Conservation (phyloP, 257 asterid species). For the Salvia hispanica region DNA sequence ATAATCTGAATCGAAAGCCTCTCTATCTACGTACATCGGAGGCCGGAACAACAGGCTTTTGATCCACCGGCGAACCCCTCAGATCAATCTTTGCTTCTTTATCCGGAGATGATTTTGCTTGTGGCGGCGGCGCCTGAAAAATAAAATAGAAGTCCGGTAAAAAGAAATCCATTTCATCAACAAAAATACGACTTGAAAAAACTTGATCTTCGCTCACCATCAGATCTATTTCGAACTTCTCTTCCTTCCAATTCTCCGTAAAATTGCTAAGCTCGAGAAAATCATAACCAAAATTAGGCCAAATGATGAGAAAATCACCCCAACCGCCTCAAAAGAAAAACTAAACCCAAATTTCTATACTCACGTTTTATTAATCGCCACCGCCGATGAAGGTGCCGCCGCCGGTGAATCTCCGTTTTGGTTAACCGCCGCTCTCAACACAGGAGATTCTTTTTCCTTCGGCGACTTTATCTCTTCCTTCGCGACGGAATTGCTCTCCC, state of each 20-base stretch:
- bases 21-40: constrained; percentile 46
- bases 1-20: background rate
- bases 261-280: constrained; percentile 45
- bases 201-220: constrained; percentile 58
- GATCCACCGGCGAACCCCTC: constrained; percentile 39
- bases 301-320: background rate
- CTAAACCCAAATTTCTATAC: constrained; percentile 31
- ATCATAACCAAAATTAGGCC: constrained; percentile 7
- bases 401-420: constrained; percentile 42
- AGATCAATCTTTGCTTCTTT: constrained; percentile 45
- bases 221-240: constrained; percentile 90
- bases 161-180: background rate
- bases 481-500: constrained; percentile 40
- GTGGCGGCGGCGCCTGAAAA: constrained; percentile 89
- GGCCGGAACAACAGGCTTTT: constrained; percentile 45
- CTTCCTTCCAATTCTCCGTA: constrained; percentile 53
- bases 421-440: constrained; percentile 42
- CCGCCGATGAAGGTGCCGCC: constrained; percentile 37
- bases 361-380: constrained; percentile 53
- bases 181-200: background rate
- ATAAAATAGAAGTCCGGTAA: constrained; percentile 15
- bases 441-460: constrained; percentile 51
- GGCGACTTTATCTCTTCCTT: constrained; percentile 54
- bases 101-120: constrained; percentile 59
- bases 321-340: background rate